Evolutionary conservation across 163 green algal genomes (phyloP).

Genomic region (Volvox carteri): DNA sequence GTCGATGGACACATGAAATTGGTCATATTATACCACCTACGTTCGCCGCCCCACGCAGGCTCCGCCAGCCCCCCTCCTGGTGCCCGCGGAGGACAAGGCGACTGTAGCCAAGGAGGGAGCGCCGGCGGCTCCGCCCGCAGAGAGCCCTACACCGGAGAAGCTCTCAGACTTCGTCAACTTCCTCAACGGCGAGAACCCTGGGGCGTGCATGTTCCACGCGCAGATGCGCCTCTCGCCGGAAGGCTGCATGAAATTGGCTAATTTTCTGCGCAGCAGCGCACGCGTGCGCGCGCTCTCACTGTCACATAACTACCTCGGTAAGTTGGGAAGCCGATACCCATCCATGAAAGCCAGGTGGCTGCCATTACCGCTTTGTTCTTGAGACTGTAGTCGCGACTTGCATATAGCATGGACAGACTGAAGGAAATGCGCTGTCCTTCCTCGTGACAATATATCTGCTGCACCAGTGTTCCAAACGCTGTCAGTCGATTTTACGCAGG

Average conservation of each 20-base stretch:
- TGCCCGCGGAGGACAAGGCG: not conserved
- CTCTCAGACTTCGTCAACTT: conserved; percentile 68
- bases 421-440: no score
- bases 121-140: not conserved
- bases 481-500: no score
- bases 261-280: conserved; percentile 63
- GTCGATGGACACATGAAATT: no score
- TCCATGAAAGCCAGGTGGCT: no score
- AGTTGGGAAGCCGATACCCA: no score
- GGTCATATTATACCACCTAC: no score
- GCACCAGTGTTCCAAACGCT: no score
- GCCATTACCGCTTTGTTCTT: no score
- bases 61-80: not conserved
- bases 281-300: conserved; percentile 70
- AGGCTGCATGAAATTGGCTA: conserved; percentile 66
- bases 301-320: conserved; percentile 71
- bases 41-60: no score
- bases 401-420: no score
- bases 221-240: conserved; percentile 70
- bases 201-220: conserved; percentile 72
- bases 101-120: not conserved
- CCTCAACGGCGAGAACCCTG: conserved; percentile 67
- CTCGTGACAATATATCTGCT: no score
- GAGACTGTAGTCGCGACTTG: no score
- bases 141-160: conserved; percentile 56